Evolutionary conservation across 306 rosid genomes (phyloP).

Genomic region (Malus fusca): DNA sequence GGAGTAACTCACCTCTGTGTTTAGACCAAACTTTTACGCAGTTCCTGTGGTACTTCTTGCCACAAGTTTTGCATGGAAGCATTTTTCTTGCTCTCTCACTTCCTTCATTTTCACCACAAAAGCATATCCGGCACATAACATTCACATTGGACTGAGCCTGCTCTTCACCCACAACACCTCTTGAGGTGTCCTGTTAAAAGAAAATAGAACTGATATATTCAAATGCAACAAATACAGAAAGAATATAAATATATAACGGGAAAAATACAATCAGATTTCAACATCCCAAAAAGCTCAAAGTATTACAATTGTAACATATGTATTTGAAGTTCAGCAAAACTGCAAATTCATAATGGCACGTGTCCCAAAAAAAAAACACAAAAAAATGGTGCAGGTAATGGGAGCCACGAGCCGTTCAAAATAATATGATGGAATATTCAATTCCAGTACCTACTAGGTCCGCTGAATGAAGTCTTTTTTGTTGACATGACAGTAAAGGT

Average conservation of each 20-base stretch:
- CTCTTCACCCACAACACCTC: constrained; percentile 58
- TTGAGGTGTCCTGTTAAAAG: constrained; percentile 52
- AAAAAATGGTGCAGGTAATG: not conserved
- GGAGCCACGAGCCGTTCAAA: not conserved
- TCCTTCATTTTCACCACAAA: constrained; percentile 78
- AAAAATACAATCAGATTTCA: not conserved
- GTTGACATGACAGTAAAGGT: not conserved
- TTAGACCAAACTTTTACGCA: constrained; percentile 92
- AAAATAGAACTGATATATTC: not conserved
- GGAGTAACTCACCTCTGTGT: constrained; percentile 61
- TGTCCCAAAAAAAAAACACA: not conserved
- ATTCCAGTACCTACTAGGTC: not conserved
- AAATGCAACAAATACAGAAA: not conserved
- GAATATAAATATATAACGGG: not conserved
- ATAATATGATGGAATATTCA: not conserved
- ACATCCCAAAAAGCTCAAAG: not conserved
- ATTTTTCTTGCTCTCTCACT: constrained; percentile 81
- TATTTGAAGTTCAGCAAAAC: not conserved
- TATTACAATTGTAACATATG: not conserved
- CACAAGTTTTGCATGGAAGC: constrained; percentile 92
- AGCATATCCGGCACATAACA: constrained; percentile 89
- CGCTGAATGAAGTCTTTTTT: not conserved
- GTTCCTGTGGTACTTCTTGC: constrained; percentile 89
- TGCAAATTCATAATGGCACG: not conserved
- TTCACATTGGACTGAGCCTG: constrained; percentile 61